Percentiles rank a stretch among this genome's conserved stretches.
These are phyloP conservation scores for Boletus coffeatus DNA, from an alignment of 1,284 basidiomycete species.

Conservation along the genomic window DNA sequence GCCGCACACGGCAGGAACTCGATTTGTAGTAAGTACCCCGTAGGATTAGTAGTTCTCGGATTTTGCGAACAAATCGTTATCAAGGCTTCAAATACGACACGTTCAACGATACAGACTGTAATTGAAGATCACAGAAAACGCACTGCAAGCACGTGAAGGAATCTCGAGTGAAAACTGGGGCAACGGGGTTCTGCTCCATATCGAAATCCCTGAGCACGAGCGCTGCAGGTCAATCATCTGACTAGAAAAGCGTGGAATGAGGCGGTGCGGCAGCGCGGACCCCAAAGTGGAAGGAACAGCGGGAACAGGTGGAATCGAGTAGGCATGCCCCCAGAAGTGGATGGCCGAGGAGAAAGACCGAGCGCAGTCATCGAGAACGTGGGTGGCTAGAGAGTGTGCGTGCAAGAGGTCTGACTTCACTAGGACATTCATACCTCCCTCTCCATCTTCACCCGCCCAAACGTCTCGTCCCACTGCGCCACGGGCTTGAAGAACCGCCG, in stretches of 20 bases:
- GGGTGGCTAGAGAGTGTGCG: conserved; percentile 25
- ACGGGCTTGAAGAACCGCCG: conserved; percentile 56
- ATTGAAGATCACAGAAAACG: no score
- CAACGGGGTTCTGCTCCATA: conserved; percentile 20
- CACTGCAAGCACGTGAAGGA: no score
- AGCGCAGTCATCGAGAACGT: conserved; percentile 10
- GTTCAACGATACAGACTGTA: no score
- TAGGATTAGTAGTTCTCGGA: no score
- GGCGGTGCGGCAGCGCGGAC: conserved; percentile 46
- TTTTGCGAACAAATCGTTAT: no score
- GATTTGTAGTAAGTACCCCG: no score
- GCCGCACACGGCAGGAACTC: no score
- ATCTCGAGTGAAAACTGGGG: no score
- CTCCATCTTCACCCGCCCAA: conserved; percentile 22
- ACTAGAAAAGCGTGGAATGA: conserved; percentile 65
- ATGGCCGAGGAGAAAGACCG: conserved; percentile 17
- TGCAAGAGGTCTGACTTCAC: conserved; percentile 17
- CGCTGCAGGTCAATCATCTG: conserved; percentile 46
- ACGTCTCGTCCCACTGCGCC: conserved; percentile 37
- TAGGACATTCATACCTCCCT: conserved; percentile 15
- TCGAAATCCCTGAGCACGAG: conserved; percentile 31
- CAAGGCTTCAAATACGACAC: no score
- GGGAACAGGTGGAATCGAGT: conserved; percentile 26
- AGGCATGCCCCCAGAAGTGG: conserved; percentile 19
- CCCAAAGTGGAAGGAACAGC: conserved; percentile 30